Evolutionary conservation across 805 yeast genomes (phyloP).

Genomic region (Debaryomyces hansenii): DNA sequence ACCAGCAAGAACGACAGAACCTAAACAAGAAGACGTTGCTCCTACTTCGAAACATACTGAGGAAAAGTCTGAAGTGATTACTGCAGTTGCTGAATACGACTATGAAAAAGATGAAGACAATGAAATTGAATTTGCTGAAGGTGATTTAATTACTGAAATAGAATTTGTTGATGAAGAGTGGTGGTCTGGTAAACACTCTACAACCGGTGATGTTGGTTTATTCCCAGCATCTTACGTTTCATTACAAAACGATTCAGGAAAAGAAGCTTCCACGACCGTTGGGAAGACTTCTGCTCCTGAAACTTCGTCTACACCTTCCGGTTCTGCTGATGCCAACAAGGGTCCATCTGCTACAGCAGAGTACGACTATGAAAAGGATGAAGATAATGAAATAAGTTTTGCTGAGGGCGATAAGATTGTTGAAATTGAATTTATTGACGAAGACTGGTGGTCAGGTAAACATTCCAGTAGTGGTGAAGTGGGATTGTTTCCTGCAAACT

Average conservation of each 20-base stretch:
- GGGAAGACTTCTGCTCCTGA: slow-evolving; percentile 14
- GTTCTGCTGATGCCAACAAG: slow-evolving; percentile 18
- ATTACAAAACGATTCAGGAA: slow-evolving; percentile 23
- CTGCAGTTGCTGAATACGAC: slow-evolving; percentile 82
- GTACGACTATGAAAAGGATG: slow-evolving; percentile 84
- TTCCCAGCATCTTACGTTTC: slow-evolving; percentile 58
- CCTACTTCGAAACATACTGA: slow-evolving; percentile 13
- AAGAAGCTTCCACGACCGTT: slow-evolving; percentile 5
- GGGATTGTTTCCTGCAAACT: slow-evolving; percentile 90
- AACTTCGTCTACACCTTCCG: slow-evolving; percentile 7
- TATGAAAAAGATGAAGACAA: slow-evolving; percentile 75
- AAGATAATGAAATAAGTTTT: slow-evolving; percentile 87
- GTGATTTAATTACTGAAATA: slow-evolving; percentile 64
- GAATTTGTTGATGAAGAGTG: slow-evolving; percentile 75
- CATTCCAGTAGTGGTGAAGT: slow-evolving; percentile 63
- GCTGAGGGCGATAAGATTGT: slow-evolving; percentile 78
- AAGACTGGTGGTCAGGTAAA: slow-evolving; percentile 97
- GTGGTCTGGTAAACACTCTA: slow-evolving; percentile 51
- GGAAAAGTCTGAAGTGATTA: slow-evolving; percentile 12
- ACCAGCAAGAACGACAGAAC: slow-evolving; percentile 10
- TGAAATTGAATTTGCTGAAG: slow-evolving; percentile 66
- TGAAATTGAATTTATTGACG: slow-evolving; percentile 86
- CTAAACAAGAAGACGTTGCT: slow-evolving; percentile 6
- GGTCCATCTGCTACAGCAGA: slow-evolving; percentile 57
- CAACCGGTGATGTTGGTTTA: slow-evolving; percentile 50